phyloP scores from a whole-genome alignment of 2,329 filamentous ascomycete species.

The Penicillium brevicompactum region DNA sequence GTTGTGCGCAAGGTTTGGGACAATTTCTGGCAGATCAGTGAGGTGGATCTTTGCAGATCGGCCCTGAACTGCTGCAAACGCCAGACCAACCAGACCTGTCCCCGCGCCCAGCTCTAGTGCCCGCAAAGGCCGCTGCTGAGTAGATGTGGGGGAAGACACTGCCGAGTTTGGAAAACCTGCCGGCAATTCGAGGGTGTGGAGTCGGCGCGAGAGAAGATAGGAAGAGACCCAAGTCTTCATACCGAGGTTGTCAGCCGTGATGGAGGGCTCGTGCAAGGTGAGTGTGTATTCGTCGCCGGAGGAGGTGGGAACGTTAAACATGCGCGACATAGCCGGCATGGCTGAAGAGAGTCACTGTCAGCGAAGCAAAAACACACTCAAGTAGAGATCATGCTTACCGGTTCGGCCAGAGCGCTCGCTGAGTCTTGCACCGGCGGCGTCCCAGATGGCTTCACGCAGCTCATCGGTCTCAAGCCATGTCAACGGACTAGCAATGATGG shows the following conservation, averaged over 20 bases:
- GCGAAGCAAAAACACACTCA: slow-evolving; percentile 5
- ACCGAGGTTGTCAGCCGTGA: slow-evolving; percentile 85
- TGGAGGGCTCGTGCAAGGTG: slow-evolving; percentile 77
- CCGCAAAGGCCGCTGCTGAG: slow-evolving; percentile 29
- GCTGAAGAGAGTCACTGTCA: slow-evolving; percentile 40
- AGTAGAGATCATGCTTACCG: slow-evolving; percentile 44
- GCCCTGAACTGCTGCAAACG: slow-evolving; percentile 72
- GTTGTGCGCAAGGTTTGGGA: slow-evolving; percentile 78
- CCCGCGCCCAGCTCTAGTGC: slow-evolving; percentile 83
- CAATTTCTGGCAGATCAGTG: slow-evolving; percentile 82
- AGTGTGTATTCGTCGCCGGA: slow-evolving; percentile 60
- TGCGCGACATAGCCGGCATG: slow-evolving; percentile 64
- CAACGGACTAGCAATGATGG: slow-evolving; percentile 48
- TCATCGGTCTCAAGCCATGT: slow-evolving; percentile 50
- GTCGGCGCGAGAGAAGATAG: slow-evolving; percentile 76
- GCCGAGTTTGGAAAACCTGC: slow-evolving; percentile 29
- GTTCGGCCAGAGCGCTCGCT: slow-evolving; percentile 82
- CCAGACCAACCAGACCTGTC: slow-evolving; percentile 86
- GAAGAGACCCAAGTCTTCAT: slow-evolving; percentile 96
- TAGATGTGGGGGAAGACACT: slow-evolving; percentile 18
- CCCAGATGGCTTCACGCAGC: slow-evolving; percentile 60
- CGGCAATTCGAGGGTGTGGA: slow-evolving; percentile 47
- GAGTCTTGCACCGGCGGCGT: slow-evolving; percentile 74
- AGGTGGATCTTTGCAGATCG: slow-evolving; percentile 63
- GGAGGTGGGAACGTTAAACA: slow-evolving; percentile 58